A percentile compares a stretch with the other conserved stretches of the same genome.
phyloP scores from a whole-genome alignment of 345 rosid species.

The Noccaea bulbosa region DNA sequence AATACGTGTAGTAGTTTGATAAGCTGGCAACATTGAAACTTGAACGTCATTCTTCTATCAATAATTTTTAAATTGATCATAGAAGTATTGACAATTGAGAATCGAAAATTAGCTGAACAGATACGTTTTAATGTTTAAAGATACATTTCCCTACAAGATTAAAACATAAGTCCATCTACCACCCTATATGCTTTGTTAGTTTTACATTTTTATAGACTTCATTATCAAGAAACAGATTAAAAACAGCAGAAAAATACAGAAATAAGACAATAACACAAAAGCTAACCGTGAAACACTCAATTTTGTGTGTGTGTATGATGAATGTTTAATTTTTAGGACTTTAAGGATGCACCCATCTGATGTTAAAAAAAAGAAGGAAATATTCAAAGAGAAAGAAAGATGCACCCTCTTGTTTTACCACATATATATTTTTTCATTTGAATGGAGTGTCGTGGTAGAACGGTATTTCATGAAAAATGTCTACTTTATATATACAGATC shows the following conservation, averaged over 20 bases:
- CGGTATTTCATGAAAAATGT: background rate
- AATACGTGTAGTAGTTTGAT: conserved; percentile 39
- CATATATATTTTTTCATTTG: background rate
- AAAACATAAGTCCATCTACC: conserved; percentile 21
- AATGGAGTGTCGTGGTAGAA: conserved; percentile 8
- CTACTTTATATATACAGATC: background rate
- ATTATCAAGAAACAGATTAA: background rate
- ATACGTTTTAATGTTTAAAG: conserved; percentile 13
- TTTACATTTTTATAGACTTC: background rate
- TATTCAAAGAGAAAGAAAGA: background rate
- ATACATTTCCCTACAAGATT: conserved; percentile 12
- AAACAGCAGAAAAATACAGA: background rate
- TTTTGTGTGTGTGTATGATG: background rate
- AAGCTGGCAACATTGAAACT: conserved; percentile 33
- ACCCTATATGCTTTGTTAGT: conserved; percentile 12
- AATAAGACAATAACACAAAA: background rate
- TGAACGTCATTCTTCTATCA: conserved; percentile 24
- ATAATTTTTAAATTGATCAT: background rate
- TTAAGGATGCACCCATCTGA: background rate
- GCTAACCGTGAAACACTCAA: background rate
- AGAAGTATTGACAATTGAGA: background rate
- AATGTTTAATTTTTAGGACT: background rate
- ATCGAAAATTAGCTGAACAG: conserved; percentile 28
- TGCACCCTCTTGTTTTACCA: background rate
- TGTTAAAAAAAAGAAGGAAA: background rate